phyloP scores from a whole-genome alignment of 345 rosid genomes.

The Lumnitzera racemosa region DNA sequence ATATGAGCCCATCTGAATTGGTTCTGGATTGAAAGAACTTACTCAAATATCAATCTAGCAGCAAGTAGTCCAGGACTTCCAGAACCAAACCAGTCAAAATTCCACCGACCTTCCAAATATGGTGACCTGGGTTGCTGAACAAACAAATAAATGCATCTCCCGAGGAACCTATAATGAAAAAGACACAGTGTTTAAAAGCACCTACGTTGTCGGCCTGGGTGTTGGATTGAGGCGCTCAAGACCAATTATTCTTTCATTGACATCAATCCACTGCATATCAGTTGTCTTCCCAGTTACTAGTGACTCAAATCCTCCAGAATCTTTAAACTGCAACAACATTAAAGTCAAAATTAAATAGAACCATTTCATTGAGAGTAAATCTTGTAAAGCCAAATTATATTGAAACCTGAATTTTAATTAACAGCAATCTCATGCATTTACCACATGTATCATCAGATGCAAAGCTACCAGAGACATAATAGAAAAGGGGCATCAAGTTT shows the following conservation, averaged over 20 bases:
- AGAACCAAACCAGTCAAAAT: conserved; percentile 87
- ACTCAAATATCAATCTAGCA: conserved; percentile 67
- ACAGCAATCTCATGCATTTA: no score
- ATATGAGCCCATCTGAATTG: neutral
- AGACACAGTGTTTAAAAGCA: conserved; percentile 14
- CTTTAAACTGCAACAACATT: conserved; percentile 53
- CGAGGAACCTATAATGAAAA: conserved; percentile 1
- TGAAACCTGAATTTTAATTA: no score
- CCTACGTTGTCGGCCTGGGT: conserved; percentile 90
- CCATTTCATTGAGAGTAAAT: neutral
- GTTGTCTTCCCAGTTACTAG: conserved; percentile 65
- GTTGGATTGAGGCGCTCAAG: conserved; percentile 90
- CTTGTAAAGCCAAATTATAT: no score
- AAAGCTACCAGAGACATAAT: neutral
- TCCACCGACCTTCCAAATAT: conserved; percentile 87
- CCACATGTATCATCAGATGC: no score
- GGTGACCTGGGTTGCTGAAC: conserved; percentile 81
- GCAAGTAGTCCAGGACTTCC: conserved; percentile 70
- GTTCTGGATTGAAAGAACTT: conserved; percentile 10
- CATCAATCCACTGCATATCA: conserved; percentile 73
- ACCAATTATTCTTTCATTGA: conserved; percentile 76
- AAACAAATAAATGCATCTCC: conserved; percentile 29
- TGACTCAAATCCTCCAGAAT: conserved; percentile 90
- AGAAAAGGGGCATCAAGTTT: neutral
- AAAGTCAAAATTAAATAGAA: neutral